A percentile compares a stretch with the other conserved stretches of the same genome.
Evolutionary conservation across 345 rosid species (phyloP).

Genomic region (Gossypium mustelinum): DNA sequence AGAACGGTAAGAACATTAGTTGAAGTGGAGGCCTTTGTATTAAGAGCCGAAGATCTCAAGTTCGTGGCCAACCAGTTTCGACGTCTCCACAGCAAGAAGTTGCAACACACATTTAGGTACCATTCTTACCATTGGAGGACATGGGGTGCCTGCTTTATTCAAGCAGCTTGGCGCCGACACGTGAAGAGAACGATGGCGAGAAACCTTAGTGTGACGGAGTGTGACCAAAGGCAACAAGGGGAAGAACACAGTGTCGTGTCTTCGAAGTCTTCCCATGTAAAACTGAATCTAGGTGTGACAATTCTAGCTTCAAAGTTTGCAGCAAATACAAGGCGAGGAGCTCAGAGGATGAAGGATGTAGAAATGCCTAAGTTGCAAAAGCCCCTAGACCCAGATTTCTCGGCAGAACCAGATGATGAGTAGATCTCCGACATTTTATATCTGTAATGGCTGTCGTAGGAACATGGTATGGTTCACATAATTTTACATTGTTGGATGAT

Average conservation of each 20-base stretch:
- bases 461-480: too few species aligned
- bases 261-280: constrained; percentile 37
- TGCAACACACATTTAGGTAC: constrained; percentile 56
- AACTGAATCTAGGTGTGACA: constrained; percentile 62
- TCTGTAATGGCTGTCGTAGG: neutral
- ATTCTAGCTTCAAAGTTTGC: constrained; percentile 80
- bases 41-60: constrained; percentile 59
- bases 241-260: constrained; percentile 16
- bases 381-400: constrained; percentile 88
- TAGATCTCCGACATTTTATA: constrained; percentile 16
- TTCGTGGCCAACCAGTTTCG: constrained; percentile 63
- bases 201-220: constrained; percentile 39
- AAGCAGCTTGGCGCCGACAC: constrained; percentile 56
- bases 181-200: constrained; percentile 41
- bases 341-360: constrained; percentile 57
- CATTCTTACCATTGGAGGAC: constrained; percentile 70
- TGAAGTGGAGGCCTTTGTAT: constrained; percentile 64
- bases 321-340: constrained; percentile 77
- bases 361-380: constrained; percentile 70
- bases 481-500: too few species aligned
- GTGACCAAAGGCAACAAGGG: constrained; percentile 20
- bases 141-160: constrained; percentile 67
- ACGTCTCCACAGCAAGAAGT: constrained; percentile 60
- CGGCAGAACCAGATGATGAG: constrained; percentile 47
- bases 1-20: constrained; percentile 51